Conservation (phyloP, 768 basidiomycete genomes). For the Hypholoma fasciculare region DNA sequence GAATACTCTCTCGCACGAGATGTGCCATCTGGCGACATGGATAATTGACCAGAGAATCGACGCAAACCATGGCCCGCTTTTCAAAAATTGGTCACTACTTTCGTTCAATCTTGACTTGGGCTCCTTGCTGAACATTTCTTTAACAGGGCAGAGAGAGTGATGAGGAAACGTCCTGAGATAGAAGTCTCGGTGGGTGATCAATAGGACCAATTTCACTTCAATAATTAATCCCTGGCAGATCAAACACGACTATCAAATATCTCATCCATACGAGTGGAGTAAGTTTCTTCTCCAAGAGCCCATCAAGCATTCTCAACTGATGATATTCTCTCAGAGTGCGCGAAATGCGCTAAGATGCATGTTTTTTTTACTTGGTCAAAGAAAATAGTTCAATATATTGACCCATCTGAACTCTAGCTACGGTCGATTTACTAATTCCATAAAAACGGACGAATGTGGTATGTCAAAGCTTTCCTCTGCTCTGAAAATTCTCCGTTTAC, state of each 20-base stretch:
- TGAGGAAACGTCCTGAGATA: slow-evolving; percentile 66
- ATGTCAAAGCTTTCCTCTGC: slow-evolving; percentile 22
- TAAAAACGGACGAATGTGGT: slow-evolving; percentile 61
- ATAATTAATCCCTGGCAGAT: slow-evolving; percentile 40
- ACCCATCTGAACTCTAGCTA: slow-evolving; percentile 43
- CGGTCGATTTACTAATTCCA: slow-evolving; percentile 74
- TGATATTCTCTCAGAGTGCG: slow-evolving; percentile 48
- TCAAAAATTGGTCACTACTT: slow-evolving; percentile 63
- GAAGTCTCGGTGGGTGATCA: slow-evolving; percentile 55
- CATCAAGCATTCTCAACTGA: not conserved
- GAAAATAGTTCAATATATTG: not conserved
- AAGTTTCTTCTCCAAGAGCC: slow-evolving; percentile 23
- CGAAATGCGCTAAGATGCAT: slow-evolving; percentile 62
- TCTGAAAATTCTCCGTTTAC: not conserved
- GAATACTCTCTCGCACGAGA: slow-evolving; percentile 85
- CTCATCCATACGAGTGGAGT: slow-evolving; percentile 76
- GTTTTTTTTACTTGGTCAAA: slow-evolving; percentile 10
- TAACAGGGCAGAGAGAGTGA: slow-evolving; percentile 70
- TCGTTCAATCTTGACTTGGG: not conserved
- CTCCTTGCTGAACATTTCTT: not conserved
- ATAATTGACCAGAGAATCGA: slow-evolving; percentile 68
- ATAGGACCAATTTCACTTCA: not conserved
- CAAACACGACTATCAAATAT: slow-evolving; percentile 74
- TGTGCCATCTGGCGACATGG: slow-evolving; percentile 92
- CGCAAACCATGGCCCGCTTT: slow-evolving; percentile 73